These are phyloP conservation scores for Sabuloglossum arenarium DNA, from an alignment of 495 filamentous ascomycete species.

Conservation along the genomic window DNA sequence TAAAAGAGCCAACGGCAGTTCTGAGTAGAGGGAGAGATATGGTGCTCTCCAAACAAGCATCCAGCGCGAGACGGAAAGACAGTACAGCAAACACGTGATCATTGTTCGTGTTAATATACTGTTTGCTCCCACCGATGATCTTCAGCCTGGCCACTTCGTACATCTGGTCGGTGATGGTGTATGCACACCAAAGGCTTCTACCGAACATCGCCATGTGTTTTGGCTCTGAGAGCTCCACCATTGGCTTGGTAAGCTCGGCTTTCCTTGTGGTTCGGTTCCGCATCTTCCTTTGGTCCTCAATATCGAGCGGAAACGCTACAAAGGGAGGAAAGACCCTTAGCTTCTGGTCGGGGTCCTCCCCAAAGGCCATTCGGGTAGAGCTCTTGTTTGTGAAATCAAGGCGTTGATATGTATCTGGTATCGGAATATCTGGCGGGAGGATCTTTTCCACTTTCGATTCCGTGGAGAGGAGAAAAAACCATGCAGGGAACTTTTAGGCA, in stretches of 20 bases:
- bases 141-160: background rate
- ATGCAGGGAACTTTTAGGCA: background rate
- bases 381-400: background rate
- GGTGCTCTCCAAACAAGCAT: background rate
- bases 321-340: no score
- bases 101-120: background rate
- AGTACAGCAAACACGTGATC: background rate
- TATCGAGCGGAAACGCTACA: background rate
- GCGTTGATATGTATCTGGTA: background rate
- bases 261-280: background rate
- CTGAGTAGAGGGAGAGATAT: background rate
- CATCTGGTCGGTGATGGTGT: background rate
- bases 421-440: background rate
- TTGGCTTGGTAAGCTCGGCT: background rate
- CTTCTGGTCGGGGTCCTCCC: background rate
- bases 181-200: background rate
- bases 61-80: background rate
- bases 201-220: no score
- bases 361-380: background rate
- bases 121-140: background rate
- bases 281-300: background rate
- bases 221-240: background rate
- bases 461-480: background rate
- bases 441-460: background rate
- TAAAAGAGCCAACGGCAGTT: background rate